Conservation (phyloP, 2,329 filamentous ascomycete species). For the Didymella lethalis region DNA sequence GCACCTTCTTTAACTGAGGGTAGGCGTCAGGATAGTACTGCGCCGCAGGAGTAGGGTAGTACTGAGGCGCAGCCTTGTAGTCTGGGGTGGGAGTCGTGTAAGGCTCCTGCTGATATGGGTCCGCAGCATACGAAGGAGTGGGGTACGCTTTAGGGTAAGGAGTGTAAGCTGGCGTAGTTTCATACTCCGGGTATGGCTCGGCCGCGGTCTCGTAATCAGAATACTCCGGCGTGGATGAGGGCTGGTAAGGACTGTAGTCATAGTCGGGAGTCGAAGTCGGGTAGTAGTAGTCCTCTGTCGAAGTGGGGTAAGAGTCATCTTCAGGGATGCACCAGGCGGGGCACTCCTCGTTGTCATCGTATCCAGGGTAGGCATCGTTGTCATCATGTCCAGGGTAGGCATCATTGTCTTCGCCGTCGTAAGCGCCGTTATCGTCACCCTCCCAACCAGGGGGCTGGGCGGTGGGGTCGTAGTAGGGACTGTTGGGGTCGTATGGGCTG, state of each 20-base stretch:
- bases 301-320: constrained; percentile 11
- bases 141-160: background rate
- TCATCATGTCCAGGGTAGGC: background rate
- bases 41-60: constrained; percentile 12
- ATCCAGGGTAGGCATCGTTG: background rate
- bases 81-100: constrained; percentile 3
- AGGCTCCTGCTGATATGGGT: background rate
- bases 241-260: constrained; percentile 15
- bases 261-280: background rate
- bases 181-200: background rate
- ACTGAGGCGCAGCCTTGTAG: background rate
- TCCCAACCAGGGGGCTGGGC: constrained; percentile 19
- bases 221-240: constrained; percentile 6
- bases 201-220: constrained; percentile 1
- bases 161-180: background rate
- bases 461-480: background rate
- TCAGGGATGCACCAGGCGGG: constrained; percentile 22
- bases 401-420: constrained; percentile 24
- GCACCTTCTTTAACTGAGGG: constrained; percentile 18
- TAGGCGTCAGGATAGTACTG: constrained; percentile 11
- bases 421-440: constrained; percentile 20
- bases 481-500: background rate
- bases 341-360: constrained; percentile 22
- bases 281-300: background rate
- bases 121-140: background rate